Evolutionary conservation across 1,284 basidiomycete species (phyloP).

Genomic region (Ustilago loliicola): DNA sequence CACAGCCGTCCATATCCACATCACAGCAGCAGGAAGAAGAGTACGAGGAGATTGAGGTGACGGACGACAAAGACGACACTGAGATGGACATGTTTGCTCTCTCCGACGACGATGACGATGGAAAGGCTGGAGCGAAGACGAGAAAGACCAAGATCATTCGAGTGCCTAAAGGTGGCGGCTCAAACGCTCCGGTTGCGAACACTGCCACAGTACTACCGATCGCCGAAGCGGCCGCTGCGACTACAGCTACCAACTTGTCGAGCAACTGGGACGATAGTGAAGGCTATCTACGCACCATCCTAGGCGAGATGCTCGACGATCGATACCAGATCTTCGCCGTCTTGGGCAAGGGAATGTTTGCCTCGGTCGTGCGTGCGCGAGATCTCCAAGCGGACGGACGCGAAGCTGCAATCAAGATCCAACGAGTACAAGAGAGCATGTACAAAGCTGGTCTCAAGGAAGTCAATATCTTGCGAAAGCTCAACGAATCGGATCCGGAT

Average conservation of each 20-base stretch:
- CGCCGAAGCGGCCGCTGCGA: background rate
- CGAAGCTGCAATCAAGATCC: slow-evolving; percentile 98
- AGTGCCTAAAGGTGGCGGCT: slow-evolving; percentile 27
- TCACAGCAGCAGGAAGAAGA: slow-evolving; percentile 39
- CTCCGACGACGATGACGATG: slow-evolving; percentile 36
- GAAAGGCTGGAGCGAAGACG: slow-evolving; percentile 7
- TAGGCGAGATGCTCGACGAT: slow-evolving; percentile 91
- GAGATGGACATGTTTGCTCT: slow-evolving; percentile 70
- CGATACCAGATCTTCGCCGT: slow-evolving; percentile 94
- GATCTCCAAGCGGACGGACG: slow-evolving; percentile 71
- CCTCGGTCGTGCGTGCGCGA: slow-evolving; percentile 91
- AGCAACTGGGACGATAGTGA: slow-evolving; percentile 82
- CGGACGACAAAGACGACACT: slow-evolving; percentile 62
- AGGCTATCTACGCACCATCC: slow-evolving; percentile 93
- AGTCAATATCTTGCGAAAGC: slow-evolving; percentile 85
- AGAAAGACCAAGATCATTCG: slow-evolving; percentile 60
- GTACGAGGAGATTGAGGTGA: slow-evolving; percentile 65
- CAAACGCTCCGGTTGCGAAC: background rate
- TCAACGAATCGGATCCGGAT: slow-evolving; percentile 89
- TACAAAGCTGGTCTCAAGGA: slow-evolving; percentile 96
- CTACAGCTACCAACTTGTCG: slow-evolving; percentile 67
- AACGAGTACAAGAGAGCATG: slow-evolving; percentile 97
- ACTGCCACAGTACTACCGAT: background rate
- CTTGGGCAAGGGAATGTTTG: slow-evolving; percentile 98
- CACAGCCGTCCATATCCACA: background rate